Percentiles rank a stretch among this genome's conserved stretches.
Conservation (phyloP, 1,139 yeast species). For the Yamadazyma pseudoaaseri region DNA sequence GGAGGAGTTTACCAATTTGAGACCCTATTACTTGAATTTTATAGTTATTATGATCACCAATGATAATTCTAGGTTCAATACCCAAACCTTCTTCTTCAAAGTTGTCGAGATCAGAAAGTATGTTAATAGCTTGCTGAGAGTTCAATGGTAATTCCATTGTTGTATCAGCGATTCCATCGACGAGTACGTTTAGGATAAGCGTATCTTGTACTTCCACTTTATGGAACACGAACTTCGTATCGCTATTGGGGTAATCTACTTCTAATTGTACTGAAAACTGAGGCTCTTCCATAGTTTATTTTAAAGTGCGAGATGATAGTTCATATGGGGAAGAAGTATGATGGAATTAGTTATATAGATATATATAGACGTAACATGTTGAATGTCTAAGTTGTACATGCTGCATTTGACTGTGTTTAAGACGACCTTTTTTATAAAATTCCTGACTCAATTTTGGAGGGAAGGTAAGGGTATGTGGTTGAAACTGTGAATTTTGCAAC, state of each 20-base stretch:
- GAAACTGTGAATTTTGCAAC: too few species aligned
- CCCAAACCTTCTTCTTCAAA: slow-evolving; percentile 19
- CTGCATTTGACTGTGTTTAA: too few species aligned
- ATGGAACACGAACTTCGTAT: slow-evolving; percentile 31
- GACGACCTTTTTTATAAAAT: too few species aligned
- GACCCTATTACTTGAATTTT: slow-evolving; percentile 42
- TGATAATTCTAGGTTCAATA: slow-evolving; percentile 39
- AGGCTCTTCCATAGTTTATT: slow-evolving; percentile 15
- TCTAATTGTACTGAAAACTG: slow-evolving; percentile 21
- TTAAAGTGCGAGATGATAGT: slow-evolving; percentile 1
- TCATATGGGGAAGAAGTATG: too few species aligned
- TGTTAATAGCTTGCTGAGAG: slow-evolving; percentile 29
- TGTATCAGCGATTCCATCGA: slow-evolving; percentile 41
- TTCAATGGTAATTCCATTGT: slow-evolving; percentile 42
- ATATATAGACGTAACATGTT: too few species aligned
- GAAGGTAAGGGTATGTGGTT: too few species aligned
- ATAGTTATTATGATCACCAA: slow-evolving; percentile 41
- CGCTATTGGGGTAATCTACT: slow-evolving; percentile 14
- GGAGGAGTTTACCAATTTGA: slow-evolving; percentile 41
- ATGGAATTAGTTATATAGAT: too few species aligned
- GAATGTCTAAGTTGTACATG: too few species aligned
- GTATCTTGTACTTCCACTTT: slow-evolving; percentile 35
- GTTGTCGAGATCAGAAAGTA: slow-evolving; percentile 16
- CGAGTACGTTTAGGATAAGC: slow-evolving; percentile 33
- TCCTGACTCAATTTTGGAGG: too few species aligned